Evolutionary conservation across 345 rosid genomes (phyloP).

Genomic region (Erysimum cheiranthoides): DNA sequence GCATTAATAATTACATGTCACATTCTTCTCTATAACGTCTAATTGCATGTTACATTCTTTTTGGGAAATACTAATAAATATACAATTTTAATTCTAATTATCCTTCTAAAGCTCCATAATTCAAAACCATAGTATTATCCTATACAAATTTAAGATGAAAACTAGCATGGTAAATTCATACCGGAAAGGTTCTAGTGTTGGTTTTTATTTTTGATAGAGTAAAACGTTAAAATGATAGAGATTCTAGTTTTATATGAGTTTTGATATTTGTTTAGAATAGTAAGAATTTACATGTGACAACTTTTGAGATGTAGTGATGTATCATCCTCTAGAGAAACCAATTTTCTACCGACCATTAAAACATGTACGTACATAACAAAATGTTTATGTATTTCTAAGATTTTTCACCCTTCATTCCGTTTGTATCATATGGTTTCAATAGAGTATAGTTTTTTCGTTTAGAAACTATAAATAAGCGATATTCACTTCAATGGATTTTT

Average conservation of each 20-base stretch:
- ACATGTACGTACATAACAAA: background rate
- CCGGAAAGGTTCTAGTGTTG: background rate
- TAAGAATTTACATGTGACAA: constrained; percentile 30
- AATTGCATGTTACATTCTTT: background rate
- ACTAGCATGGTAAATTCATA: background rate
- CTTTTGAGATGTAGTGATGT: constrained; percentile 35
- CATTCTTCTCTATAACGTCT: background rate
- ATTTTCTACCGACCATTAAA: background rate
- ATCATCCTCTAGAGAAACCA: background rate
- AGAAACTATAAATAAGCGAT: background rate
- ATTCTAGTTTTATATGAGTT: background rate
- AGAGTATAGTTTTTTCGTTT: background rate
- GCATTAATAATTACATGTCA: constrained; percentile 5
- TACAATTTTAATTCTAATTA: background rate
- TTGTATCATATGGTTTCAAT: background rate
- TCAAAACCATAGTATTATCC: background rate
- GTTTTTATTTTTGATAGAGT: background rate
- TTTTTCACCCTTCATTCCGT: background rate
- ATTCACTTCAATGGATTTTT: background rate
- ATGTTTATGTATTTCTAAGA: background rate
- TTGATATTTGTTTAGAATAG: constrained; percentile 2
- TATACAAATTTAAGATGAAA: background rate
- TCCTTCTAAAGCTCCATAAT: background rate
- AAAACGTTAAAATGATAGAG: background rate
- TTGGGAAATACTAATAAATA: background rate